Percentiles rank a stretch among this genome's conserved stretches.
Evolutionary conservation across 345 rosid species (phyloP).

Genomic region (Acer campestre): DNA sequence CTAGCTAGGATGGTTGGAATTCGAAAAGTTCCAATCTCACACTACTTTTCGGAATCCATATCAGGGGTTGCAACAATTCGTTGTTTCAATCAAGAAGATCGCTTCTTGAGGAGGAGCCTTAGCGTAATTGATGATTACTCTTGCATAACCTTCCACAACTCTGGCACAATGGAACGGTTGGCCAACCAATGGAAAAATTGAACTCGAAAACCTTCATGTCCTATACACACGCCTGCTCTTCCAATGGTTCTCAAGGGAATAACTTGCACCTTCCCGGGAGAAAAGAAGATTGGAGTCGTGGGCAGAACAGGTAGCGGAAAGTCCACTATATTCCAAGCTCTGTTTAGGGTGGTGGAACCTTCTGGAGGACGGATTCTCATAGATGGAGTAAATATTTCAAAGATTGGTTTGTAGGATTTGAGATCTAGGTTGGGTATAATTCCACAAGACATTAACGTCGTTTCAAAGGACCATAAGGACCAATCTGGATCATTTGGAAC

Average conservation of each 20-base stretch:
- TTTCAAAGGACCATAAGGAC: slow-evolving; percentile 83
- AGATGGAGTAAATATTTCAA: slow-evolving; percentile 70
- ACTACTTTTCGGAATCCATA: slow-evolving; percentile 83
- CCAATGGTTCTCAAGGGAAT: slow-evolving; percentile 68
- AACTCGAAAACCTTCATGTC: slow-evolving; percentile 51
- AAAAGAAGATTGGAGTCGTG: slow-evolving; percentile 74
- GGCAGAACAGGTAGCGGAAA: slow-evolving; percentile 96
- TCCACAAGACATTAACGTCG: slow-evolving; percentile 78
- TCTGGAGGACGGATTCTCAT: slow-evolving; percentile 68
- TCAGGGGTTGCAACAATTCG: slow-evolving; percentile 73
- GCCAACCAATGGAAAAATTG: slow-evolving; percentile 58
- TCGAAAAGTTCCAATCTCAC: slow-evolving; percentile 75
- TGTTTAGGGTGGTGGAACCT: slow-evolving; percentile 79
- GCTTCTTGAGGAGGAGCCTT: slow-evolving; percentile 52
- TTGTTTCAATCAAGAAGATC: slow-evolving; percentile 68
- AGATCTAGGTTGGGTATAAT: slow-evolving; percentile 79
- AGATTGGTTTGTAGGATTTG: slow-evolving; percentile 74
- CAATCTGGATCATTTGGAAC: slow-evolving; percentile 75
- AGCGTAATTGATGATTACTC: slow-evolving; percentile 61
- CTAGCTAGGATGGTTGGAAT: slow-evolving; percentile 84
- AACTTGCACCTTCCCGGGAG: slow-evolving; percentile 65
- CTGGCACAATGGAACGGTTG: slow-evolving; percentile 89
- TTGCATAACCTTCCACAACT: slow-evolving; percentile 65
- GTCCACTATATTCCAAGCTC: slow-evolving; percentile 83
- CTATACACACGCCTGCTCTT: slow-evolving; percentile 47